Percentiles rank a stretch among this genome's conserved stretches.
phyloP scores from a whole-genome alignment of 1,139 yeast genomes.

The Groenewaldozyma sp. region DNA sequence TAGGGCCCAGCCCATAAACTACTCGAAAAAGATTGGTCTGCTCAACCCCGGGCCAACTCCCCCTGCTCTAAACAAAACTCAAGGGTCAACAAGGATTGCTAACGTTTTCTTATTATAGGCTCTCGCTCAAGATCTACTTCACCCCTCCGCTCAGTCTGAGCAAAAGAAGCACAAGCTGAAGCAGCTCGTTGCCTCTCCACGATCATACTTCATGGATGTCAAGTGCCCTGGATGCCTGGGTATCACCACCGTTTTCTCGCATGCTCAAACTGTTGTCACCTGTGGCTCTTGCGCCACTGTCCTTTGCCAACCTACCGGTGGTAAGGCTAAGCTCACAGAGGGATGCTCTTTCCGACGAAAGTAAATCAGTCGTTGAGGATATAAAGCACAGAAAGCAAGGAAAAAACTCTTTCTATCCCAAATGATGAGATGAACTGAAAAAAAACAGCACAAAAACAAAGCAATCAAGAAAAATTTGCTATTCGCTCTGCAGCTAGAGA shows the following conservation, averaged over 20 bases:
- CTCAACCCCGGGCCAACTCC: no score
- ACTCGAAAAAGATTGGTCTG: no score
- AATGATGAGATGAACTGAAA: no score
- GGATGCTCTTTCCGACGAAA: conserved; percentile 99
- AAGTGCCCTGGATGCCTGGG: conserved; percentile 99
- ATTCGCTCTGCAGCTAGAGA: no score
- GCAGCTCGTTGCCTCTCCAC: conserved; percentile 94
- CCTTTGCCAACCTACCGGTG: conserved; percentile 98
- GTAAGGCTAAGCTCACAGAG: conserved; percentile 98
- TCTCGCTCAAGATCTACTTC: conserved; percentile 95
- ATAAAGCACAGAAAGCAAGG: no score
- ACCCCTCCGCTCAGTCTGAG: conserved; percentile 96
- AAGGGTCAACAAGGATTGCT: no score
- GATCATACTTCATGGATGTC: conserved; percentile 99
- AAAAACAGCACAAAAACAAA: no score
- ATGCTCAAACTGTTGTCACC: conserved; percentile 99
- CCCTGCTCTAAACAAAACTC: no score
- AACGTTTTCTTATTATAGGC: no score
- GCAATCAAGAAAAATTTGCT: no score
- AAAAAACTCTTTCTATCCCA: no score
- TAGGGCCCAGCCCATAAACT: no score
- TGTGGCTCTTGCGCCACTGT: conserved; percentile 98
- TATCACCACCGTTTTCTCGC: conserved; percentile 99
- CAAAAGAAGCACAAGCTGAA: conserved; percentile 95
- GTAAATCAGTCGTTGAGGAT: conserved; percentile 40